Evolutionary conservation across 371 early-diverging fungal genomes (phyloP).

Genomic region (Apophysomyces sp.): DNA sequence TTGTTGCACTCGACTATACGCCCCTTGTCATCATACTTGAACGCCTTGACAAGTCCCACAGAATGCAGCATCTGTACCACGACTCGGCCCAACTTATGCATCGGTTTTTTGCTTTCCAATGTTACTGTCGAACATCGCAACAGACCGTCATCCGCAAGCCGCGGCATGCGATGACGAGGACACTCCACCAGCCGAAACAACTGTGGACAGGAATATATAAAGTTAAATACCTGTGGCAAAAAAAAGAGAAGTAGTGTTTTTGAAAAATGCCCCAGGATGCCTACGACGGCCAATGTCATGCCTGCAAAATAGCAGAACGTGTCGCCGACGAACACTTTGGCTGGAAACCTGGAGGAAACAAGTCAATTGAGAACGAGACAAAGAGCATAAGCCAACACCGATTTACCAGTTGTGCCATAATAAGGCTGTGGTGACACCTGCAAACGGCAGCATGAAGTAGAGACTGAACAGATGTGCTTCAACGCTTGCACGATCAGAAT

Average conservation of each 20-base stretch:
- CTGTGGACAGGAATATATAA: conserved; percentile 94
- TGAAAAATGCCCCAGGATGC: conserved; percentile 90
- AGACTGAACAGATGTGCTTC: conserved; percentile 83
- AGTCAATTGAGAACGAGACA: neutral
- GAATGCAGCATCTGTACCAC: conserved; percentile 36
- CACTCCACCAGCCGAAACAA: conserved; percentile 94
- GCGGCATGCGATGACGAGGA: conserved; percentile 96
- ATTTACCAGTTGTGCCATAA: conserved; percentile 82
- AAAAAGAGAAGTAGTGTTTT: conserved; percentile 94
- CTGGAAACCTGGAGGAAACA: conserved; percentile 67
- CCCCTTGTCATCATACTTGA: conserved; percentile 63
- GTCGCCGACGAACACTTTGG: conserved; percentile 96
- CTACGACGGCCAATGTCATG: conserved; percentile 96
- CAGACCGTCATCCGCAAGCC: conserved; percentile 48
- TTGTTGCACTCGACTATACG: conserved; percentile 70
- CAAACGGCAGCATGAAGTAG: conserved; percentile 90
- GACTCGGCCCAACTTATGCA: conserved; percentile 31
- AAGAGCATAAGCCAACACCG: conserved; percentile 2
- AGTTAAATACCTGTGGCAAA: conserved; percentile 96
- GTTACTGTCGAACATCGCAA: conserved; percentile 45
- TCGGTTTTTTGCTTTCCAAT: conserved; percentile 27
- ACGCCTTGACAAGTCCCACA: conserved; percentile 46
- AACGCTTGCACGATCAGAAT: conserved; percentile 46
- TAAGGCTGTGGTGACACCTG: conserved; percentile 80
- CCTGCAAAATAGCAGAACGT: conserved; percentile 98